Conservation (phyloP, 345 rosid genomes). For the Citrus cavaleriei region DNA sequence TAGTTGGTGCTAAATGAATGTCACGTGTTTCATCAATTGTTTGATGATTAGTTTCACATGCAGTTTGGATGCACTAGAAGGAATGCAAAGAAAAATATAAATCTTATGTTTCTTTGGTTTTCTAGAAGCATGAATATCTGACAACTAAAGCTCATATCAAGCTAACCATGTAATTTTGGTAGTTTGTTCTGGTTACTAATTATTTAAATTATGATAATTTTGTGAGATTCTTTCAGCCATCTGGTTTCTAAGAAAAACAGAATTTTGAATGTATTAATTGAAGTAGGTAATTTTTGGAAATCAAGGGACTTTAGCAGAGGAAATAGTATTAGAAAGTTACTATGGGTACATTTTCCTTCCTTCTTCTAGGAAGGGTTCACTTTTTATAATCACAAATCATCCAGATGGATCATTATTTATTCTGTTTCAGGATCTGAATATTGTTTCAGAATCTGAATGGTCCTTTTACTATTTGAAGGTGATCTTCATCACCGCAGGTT, state of each 20-base stretch:
- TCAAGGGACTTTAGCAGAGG: background rate
- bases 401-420: background rate
- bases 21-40: background rate
- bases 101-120: background rate
- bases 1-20: background rate
- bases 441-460: background rate
- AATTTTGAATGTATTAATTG: background rate
- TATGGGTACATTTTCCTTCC: background rate
- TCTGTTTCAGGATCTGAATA: background rate
- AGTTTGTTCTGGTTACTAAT: background rate
- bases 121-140: background rate
- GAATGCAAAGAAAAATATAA: background rate
- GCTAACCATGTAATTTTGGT: background rate
- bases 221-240: background rate
- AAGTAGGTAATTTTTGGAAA: background rate
- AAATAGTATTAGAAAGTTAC: background rate
- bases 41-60: background rate
- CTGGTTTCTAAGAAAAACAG: background rate
- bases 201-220: background rate
- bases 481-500: constrained; percentile 44
- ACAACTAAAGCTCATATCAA: background rate
- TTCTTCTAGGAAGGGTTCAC: background rate
- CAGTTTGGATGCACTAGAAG: background rate
- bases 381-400: background rate
- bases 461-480: constrained; percentile 9